These are phyloP conservation scores for Pichia phayaonensis DNA, from an alignment of 805 yeast genomes.

Conservation along the genomic window DNA sequence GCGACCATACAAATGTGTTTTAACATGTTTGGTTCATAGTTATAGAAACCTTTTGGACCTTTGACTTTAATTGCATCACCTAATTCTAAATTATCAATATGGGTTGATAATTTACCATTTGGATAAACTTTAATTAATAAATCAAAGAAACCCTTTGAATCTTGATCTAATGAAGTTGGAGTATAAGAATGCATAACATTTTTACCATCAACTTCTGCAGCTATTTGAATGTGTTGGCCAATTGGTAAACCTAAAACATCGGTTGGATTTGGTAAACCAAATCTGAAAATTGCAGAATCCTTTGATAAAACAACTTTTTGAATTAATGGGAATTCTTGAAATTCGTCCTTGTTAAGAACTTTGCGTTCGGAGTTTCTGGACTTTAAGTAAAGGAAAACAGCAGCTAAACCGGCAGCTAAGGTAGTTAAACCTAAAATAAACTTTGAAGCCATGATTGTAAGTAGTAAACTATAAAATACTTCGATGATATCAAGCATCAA, in stretches of 20 bases:
- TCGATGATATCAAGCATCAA: background rate
- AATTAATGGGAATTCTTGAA: constrained; percentile 72
- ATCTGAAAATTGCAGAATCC: constrained; percentile 77
- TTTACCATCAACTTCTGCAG: constrained; percentile 69
- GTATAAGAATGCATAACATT: constrained; percentile 84
- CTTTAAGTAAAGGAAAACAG: constrained; percentile 15
- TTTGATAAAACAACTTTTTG: constrained; percentile 69
- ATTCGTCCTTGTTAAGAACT: constrained; percentile 54
- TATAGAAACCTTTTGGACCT: constrained; percentile 89
- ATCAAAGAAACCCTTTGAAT: constrained; percentile 75
- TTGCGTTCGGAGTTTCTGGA: constrained; percentile 27
- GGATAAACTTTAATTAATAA: constrained; percentile 80
- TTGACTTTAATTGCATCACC: constrained; percentile 75
- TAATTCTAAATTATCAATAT: constrained; percentile 60
- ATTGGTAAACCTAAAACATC: constrained; percentile 83
- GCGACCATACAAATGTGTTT: constrained; percentile 80
- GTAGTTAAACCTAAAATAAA: background rate
- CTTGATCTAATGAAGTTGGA: constrained; percentile 72
- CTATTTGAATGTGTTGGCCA: constrained; percentile 87
- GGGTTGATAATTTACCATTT: constrained; percentile 73
- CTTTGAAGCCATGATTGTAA: background rate
- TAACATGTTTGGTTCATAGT: constrained; percentile 73
- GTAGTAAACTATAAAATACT: too few species aligned
- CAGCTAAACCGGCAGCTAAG: constrained; percentile 5
- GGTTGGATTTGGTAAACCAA: constrained; percentile 67